A percentile compares a stretch with the other conserved stretches of the same genome.
Conservation (phyloP, 1,284 basidiomycete genomes). For the Kalmanozyma brasiliensis region DNA sequence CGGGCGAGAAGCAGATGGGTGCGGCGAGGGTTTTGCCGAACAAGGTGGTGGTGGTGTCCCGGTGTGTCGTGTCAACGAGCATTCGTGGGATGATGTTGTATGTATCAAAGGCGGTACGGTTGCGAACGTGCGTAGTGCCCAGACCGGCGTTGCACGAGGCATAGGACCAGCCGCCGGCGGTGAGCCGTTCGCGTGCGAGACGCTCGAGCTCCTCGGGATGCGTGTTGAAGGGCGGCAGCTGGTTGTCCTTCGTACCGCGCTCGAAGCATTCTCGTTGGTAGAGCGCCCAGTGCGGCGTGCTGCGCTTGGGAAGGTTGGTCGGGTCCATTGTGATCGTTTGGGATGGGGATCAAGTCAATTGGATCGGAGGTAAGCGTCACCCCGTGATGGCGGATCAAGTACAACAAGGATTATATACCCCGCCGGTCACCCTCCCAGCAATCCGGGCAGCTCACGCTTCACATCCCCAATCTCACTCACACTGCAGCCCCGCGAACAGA, state of each 20-base stretch:
- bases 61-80: constrained; percentile 76
- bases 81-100: constrained; percentile 75
- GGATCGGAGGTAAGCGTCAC: constrained; percentile 3
- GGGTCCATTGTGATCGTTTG: constrained; percentile 69
- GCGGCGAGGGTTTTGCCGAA: constrained; percentile 76
- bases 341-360: not conserved
- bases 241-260: constrained; percentile 20
- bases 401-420: too few species aligned
- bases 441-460: too few species aligned
- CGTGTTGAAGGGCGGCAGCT: constrained; percentile 49
- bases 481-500: too few species aligned
- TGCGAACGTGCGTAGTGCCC: constrained; percentile 73
- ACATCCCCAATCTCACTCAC: too few species aligned
- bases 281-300: constrained; percentile 73
- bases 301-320: constrained; percentile 72
- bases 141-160: constrained; percentile 73
- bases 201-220: constrained; percentile 72
- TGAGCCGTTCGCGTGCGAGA: constrained; percentile 72
- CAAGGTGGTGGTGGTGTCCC: constrained; percentile 74
- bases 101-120: constrained; percentile 68
- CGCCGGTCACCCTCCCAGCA: too few species aligned
- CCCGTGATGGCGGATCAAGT: too few species aligned
- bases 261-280: constrained; percentile 74
- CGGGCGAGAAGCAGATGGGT: constrained; percentile 78
- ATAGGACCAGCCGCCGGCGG: constrained; percentile 73